Evolutionary conservation across 2,329 filamentous ascomycete species (phyloP), one percentile per base, ranked within the genome.

Genomic region (Phialemonium atrogriseum): DNA sequence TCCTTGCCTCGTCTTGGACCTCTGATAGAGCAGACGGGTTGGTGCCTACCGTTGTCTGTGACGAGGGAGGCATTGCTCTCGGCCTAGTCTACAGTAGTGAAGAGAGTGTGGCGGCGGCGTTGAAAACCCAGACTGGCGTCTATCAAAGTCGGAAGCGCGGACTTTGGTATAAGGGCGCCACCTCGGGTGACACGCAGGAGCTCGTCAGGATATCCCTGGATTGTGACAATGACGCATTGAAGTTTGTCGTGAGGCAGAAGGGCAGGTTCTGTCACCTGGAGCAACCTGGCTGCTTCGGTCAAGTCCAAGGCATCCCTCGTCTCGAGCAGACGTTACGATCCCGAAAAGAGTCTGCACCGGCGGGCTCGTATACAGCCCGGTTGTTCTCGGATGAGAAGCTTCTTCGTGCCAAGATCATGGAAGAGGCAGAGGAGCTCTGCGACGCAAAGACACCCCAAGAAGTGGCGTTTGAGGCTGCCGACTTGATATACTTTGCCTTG

Each of bases 101-200:
- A 41, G 84, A 93, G 56, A 96, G 89, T 53, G 77, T 98, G 20
- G 68, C 77, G 7, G 89, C 94, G 61, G 89, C 89, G 22, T 55
- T 98, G 38, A 76, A 75, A 48, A 94, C 86, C 5, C 65, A 70
- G 46, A 67, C 66, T 1, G 88, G 91, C 19, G 89, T 96, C 22
- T 98, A 98, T 56, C 87, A 95, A 60, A 96, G 89, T 63, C 74
- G 91, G 32, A 96, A 95, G 66, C 76, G 91, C 26, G 91, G 91
- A 1, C 61, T 98, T 17, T 98, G 91, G 91, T 82, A 94, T 59
- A 98, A 98, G 64, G 91, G 91, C 5, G 84, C 88, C 32, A 91
- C 83, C 7, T 96, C 89, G 33, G 91, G 91, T 10, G 88, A 96
- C 54, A 85, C 84, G 10, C 91, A 98, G 57, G 80, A 95, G 55